Base-by-base conservation (phyloP, 2,329 filamentous ascomycete genomes). In the Aspergillus fumigatiaffinis region DNA sequence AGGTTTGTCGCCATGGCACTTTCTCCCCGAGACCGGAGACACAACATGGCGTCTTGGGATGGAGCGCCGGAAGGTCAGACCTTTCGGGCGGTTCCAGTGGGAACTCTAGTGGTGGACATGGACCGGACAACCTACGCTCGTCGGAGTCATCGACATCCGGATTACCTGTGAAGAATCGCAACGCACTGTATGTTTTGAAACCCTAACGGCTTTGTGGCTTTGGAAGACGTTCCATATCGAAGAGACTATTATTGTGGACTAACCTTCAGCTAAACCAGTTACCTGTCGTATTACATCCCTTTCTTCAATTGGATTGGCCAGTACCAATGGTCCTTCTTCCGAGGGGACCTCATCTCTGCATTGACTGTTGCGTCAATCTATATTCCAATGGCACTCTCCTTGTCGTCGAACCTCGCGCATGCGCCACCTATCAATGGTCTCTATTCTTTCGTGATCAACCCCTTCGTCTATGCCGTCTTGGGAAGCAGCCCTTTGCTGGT, bases 291-390 rank as follows among this genome's bases (percentile, higher is more conserved):
- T 78, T 99, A 99, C 71, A 80, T 99, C 49, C 94, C 94, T 0
- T 90, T 92, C 60, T 79, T 96, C 63, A 92, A 88, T 62, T 99
- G 94, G 94, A 88, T 96, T 60, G 82, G 81, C 53, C 91, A 96
- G 76, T 99, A 99, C 75, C 86, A 84, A 65, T 87, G 86, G 82
- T 84, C 85, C 3, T 96, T 90, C 74, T 75, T 97, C 50, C 85
- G 88, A 65, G 94, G 94, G 50, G 94, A 99, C 73, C 77, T 97
- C 20, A 80, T 96, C 14, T 89, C 93, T 8, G 92, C 93, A 51
- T 73, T 97, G 61, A 97, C 94, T n/a, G 88, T 99, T 79, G 91
- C 93, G n/a, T 96, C 92, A 26, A 94, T 99, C 78, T 99, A 99
- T 73, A 89, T 99, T 41, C 94, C 94, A 52, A 97, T 99, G 92